Evolutionary conservation across 2,329 filamentous ascomycete species (phyloP).

Genomic region (Claviceps digitariae): DNA sequence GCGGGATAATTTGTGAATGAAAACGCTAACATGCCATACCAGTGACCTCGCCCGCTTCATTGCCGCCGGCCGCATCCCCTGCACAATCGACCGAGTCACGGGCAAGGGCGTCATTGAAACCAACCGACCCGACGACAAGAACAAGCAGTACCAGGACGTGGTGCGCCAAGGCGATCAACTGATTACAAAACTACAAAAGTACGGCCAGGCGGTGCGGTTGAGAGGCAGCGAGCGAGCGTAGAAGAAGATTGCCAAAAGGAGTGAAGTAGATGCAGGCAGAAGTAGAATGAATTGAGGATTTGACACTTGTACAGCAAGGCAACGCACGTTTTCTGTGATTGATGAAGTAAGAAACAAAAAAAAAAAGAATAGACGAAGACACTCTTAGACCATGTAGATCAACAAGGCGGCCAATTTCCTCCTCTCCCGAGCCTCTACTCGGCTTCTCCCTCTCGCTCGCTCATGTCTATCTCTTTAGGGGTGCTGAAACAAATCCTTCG

Average conservation of each 20-base stretch:
- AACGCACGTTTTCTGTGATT: no score
- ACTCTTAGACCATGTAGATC: not conserved
- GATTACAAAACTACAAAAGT: conserved; percentile 98
- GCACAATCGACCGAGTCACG: conserved; percentile 93
- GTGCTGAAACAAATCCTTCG: no score
- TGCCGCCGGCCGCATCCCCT: conserved; percentile 82
- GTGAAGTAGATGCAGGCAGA: not conserved
- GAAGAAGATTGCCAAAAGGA: not conserved
- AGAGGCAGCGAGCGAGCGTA: conserved; percentile 87
- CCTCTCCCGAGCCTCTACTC: no score
- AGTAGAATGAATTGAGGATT: not conserved
- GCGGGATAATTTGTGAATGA: not conserved
- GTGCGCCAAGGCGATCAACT: conserved; percentile 95
- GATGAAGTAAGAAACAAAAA: not conserved
- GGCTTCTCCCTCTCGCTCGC: not conserved
- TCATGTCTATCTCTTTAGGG: not conserved
- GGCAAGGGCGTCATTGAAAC: conserved; percentile 97
- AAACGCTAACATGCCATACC: not conserved
- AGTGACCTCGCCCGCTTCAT: conserved; percentile 97
- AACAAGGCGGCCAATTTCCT: not conserved
- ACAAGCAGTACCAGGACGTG: conserved; percentile 98
- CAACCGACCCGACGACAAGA: conserved; percentile 95
- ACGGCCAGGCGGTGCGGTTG: conserved; percentile 88
- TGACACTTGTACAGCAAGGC: not conserved
- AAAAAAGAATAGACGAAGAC: not conserved